phyloP scores from a whole-genome alignment of 129 eudicot genomes.

The Helianthus annuus region DNA sequence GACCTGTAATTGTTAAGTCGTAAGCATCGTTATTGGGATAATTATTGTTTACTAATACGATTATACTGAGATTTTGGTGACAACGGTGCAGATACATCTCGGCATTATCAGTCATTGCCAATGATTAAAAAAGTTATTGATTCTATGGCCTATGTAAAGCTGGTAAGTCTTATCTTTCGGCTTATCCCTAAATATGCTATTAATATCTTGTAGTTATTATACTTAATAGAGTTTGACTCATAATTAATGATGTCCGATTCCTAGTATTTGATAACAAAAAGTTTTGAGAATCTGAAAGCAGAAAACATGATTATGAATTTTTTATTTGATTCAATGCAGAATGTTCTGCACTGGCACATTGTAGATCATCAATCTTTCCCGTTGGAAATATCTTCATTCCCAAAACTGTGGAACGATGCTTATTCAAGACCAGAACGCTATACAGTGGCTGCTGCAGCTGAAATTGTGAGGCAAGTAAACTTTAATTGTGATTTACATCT shows the following conservation, averaged over 20 bases:
- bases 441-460: constrained; percentile 81
- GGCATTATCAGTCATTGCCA: constrained; percentile 80
- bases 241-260: constrained; percentile 12
- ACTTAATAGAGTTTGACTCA: neutral
- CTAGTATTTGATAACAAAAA: neutral
- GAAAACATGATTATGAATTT: constrained; percentile 11
- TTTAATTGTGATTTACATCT: neutral
- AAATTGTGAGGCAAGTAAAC: constrained; percentile 77
- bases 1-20: constrained; percentile 6
- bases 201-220: neutral
- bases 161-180: constrained; percentile 46
- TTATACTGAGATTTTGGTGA: constrained; percentile 23
- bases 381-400: constrained; percentile 89
- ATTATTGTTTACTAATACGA: neutral
- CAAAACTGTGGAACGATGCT: constrained; percentile 90
- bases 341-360: constrained; percentile 98
- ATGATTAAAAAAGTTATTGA: constrained; percentile 89
- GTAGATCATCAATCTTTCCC: constrained; percentile 93
- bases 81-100: constrained; percentile 79
- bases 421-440: constrained; percentile 78
- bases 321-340: constrained; percentile 44
- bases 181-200: constrained; percentile 7
- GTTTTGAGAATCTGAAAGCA: constrained; percentile 8
- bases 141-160: constrained; percentile 95
- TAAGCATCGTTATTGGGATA: constrained; percentile 5